A percentile compares a stretch with the other conserved stretches of the same genome.
Evolutionary conservation across 768 basidiomycete genomes (phyloP).

Genomic region (Leccinum obscurum): DNA sequence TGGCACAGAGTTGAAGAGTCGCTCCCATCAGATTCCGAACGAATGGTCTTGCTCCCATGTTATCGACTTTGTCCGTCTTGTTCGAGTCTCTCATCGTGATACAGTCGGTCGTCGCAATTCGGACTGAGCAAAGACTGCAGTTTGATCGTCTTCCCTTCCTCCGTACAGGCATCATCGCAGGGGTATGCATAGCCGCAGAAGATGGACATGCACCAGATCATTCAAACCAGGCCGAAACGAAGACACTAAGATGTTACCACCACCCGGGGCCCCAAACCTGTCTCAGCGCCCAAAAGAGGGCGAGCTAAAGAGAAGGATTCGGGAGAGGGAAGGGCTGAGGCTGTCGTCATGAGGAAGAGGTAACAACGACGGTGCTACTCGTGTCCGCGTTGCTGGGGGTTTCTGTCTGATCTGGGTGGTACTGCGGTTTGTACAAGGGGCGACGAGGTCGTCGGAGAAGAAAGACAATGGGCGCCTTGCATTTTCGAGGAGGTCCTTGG

Average conservation of each 20-base stretch:
- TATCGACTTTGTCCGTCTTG: too few relatives aligned
- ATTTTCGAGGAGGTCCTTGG: too few relatives aligned
- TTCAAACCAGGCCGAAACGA: background rate
- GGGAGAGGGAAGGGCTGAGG: background rate
- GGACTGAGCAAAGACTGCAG: background rate
- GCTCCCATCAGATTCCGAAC: too few relatives aligned
- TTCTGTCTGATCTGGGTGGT: background rate
- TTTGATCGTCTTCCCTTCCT: too few relatives aligned
- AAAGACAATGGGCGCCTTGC: too few relatives aligned
- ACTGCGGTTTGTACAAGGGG: too few relatives aligned
- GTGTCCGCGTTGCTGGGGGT: background rate
- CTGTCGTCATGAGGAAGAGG: background rate
- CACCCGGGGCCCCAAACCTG: background rate
- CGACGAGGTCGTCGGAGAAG: too few relatives aligned
- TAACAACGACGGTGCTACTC: background rate
- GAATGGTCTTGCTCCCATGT: too few relatives aligned
- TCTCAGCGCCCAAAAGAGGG: slow-evolving; percentile 18
- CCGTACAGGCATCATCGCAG: background rate
- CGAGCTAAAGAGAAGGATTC: slow-evolving; percentile 14
- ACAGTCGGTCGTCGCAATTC: background rate
- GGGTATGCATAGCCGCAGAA: background rate
- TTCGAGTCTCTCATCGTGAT: too few relatives aligned
- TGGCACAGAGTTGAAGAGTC: too few relatives aligned
- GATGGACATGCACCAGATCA: background rate
- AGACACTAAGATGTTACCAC: background rate